Conservation (phyloP, 352 stramenopile genomes). For the Globisporangium viniferum region DNA sequence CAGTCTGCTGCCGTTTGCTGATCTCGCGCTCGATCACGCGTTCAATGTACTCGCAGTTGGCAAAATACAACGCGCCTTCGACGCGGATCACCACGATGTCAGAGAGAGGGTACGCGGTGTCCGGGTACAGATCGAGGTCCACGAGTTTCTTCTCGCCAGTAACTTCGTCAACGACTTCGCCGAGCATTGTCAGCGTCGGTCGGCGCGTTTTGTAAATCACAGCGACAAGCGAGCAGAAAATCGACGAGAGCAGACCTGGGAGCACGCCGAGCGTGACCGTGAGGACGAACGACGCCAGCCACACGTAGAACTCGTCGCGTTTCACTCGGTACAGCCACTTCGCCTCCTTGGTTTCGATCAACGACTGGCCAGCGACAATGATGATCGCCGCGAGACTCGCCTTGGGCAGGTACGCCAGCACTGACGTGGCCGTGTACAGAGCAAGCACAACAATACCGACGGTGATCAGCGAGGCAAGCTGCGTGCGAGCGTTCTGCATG, state of each 20-base stretch:
- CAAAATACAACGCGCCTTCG: conserved; percentile 58
- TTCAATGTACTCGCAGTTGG: conserved; percentile 61
- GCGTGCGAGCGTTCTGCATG: conserved; percentile 82
- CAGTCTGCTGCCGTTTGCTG: conserved; percentile 33
- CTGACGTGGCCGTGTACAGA: conserved; percentile 77
- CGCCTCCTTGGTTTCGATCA: conserved; percentile 86
- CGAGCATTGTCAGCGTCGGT: conserved; percentile 43
- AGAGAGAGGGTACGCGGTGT: conserved; percentile 32
- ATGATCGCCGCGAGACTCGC: conserved; percentile 86
- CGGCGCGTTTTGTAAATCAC: conserved; percentile 61
- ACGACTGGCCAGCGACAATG: conserved; percentile 83
- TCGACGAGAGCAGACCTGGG: conserved; percentile 41
- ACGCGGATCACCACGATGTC: conserved; percentile 52
- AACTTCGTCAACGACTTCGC: conserved; percentile 28
- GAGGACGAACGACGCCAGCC: conserved; percentile 53
- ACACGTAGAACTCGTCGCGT: conserved; percentile 62
- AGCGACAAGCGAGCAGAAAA: conserved; percentile 51
- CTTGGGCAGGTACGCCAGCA: conserved; percentile 85
- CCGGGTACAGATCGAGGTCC: conserved; percentile 40
- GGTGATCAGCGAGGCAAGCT: conserved; percentile 82
- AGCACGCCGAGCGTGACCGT: conserved; percentile 49
- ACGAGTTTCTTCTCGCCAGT: conserved; percentile 42
- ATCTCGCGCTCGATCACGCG: conserved; percentile 49
- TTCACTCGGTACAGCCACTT: conserved; percentile 76
- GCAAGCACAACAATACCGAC: conserved; percentile 79